Conservation (phyloP, 2,329 filamentous ascomycete species). For the Colletotrichum sp. region DNA sequence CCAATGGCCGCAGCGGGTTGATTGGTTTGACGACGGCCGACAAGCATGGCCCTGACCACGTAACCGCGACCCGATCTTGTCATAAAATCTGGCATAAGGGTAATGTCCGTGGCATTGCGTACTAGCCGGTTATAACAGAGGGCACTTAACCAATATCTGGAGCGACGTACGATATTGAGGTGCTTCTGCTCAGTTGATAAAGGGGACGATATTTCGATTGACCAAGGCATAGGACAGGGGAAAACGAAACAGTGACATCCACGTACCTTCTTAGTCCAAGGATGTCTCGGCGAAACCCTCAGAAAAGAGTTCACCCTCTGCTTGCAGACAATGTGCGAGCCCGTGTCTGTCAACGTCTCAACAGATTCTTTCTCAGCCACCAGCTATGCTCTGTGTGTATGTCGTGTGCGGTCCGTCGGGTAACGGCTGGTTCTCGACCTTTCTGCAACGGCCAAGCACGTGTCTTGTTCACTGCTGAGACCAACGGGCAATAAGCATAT, state of each 20-base stretch:
- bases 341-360: background rate
- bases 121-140: background rate
- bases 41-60: slow-evolving; percentile 22
- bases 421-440: background rate
- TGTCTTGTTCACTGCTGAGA: background rate
- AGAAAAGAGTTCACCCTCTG: background rate
- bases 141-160: background rate
- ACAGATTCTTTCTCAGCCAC: background rate
- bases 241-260: background rate
- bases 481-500: slow-evolving; percentile 18
- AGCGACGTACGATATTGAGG: background rate
- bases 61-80: slow-evolving; percentile 14
- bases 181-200: background rate
- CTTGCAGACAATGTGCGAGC: background rate
- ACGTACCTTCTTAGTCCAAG: background rate
- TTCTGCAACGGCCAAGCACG: slow-evolving; percentile 14
- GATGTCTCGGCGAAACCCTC: background rate
- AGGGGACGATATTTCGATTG: background rate
- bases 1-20: slow-evolving; percentile 2
- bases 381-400: background rate
- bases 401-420: background rate
- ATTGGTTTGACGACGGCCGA: background rate
- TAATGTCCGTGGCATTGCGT: slow-evolving; percentile 9
- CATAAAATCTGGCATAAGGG: slow-evolving; percentile 14
- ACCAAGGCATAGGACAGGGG: background rate